Evolutionary conservation across 306 rosid species (phyloP).

Genomic region (Ormosia emarginata): DNA sequence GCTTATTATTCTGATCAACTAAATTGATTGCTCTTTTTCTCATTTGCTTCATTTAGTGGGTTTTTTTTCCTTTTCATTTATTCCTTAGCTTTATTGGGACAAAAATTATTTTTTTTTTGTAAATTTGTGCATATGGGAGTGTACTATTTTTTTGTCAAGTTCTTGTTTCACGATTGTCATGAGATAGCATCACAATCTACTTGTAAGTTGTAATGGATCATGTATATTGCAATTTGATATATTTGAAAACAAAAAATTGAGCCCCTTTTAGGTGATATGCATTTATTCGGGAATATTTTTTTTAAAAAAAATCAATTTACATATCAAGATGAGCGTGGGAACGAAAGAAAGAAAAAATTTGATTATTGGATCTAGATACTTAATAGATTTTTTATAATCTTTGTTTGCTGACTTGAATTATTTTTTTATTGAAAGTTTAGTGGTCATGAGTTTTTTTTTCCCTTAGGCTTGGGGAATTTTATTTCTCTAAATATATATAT

Average conservation of each 20-base stretch:
- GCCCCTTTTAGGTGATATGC: not conserved
- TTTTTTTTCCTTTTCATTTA: not conserved
- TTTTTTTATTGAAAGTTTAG: too few relatives aligned
- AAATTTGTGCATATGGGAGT: conserved; percentile 6
- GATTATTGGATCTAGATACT: too few relatives aligned
- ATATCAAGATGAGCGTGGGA: too few relatives aligned
- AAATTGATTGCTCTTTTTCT: not conserved
- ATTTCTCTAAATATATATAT: too few relatives aligned
- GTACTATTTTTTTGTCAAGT: not conserved
- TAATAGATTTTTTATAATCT: too few relatives aligned
- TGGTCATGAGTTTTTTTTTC: too few relatives aligned
- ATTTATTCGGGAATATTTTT: too few relatives aligned
- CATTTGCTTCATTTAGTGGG: not conserved
- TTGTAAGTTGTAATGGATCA: not conserved
- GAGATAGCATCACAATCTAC: not conserved
- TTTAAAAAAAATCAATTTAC: too few relatives aligned
- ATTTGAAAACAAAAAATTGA: not conserved
- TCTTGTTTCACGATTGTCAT: not conserved
- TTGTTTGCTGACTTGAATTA: too few relatives aligned
- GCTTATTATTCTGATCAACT: not conserved
- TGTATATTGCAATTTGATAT: conserved; percentile 1
- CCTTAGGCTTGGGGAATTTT: too few relatives aligned
- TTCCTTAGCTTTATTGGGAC: not conserved
- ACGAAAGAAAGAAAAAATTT: too few relatives aligned
- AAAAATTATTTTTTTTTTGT: not conserved